A percentile compares a stretch with the other conserved stretches of the same genome.
These are phyloP conservation scores for Penicillium chermesinum DNA, from an alignment of 495 filamentous ascomycete species.

Conservation along the genomic window DNA sequence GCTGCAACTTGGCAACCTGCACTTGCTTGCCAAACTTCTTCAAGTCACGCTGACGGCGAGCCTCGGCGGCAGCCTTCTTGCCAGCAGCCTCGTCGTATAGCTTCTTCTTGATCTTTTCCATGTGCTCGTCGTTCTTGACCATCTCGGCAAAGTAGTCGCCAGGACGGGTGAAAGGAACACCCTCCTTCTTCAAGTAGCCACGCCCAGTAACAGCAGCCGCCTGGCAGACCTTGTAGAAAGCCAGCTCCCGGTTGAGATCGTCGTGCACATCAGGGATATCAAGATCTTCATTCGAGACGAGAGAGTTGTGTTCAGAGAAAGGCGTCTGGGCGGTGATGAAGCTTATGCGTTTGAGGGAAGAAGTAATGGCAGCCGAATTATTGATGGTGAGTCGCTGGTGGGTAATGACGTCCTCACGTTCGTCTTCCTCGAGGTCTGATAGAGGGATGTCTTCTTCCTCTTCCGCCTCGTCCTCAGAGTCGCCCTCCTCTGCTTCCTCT, in stretches of 20 bases:
- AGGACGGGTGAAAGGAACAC: slow-evolving; percentile 78
- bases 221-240: slow-evolving; percentile 89
- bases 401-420: slow-evolving; percentile 78
- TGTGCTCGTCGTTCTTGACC: slow-evolving; percentile 96
- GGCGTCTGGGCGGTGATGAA: slow-evolving; percentile 50
- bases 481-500: slow-evolving; percentile 18
- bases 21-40: slow-evolving; percentile 99
- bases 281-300: slow-evolving; percentile 49
- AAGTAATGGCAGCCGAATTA: slow-evolving; percentile 79
- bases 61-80: slow-evolving; percentile 90
- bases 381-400: slow-evolving; percentile 96
- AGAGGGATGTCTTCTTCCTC: slow-evolving; percentile 68
- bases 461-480: slow-evolving; percentile 31
- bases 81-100: slow-evolving; percentile 83
- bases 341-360: slow-evolving; percentile 74
- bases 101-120: slow-evolving; percentile 93
- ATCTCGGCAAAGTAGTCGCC: slow-evolving; percentile 98
- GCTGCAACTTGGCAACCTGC: slow-evolving; percentile 92
- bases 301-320: slow-evolving; percentile 62
- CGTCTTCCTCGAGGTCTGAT: slow-evolving; percentile 76
- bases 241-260: slow-evolving; percentile 82
- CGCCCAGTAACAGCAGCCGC: slow-evolving; percentile 69
- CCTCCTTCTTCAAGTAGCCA: slow-evolving; percentile 69
- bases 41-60: slow-evolving; percentile 83
- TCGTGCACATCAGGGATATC: slow-evolving; percentile 69